Base-by-base conservation (phyloP, 768 basidiomycete genomes). In the Lentinula raphanica region DNA sequence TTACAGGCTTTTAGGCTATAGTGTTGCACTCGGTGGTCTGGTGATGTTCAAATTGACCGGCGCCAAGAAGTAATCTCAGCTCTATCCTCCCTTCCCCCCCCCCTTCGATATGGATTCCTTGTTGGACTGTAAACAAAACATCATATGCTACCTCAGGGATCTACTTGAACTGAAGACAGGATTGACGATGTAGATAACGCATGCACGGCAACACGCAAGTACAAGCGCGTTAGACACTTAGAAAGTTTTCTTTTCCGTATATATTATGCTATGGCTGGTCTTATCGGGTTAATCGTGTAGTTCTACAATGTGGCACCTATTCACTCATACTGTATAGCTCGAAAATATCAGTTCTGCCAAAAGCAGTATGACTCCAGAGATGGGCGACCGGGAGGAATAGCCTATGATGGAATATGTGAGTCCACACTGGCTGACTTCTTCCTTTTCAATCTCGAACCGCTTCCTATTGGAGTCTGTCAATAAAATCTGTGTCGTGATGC, bases 1-100 rank as follows among this genome's bases (percentile, higher is more conserved):
- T n/a, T n/a, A n/a, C n/a, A n/a, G n/a, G n/a, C n/a, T 8, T 29
- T 7, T 65, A 87, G 91, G 95, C 12, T 98, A 97, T 72, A 87
- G 87, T 11, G 83, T 97, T 64, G 95, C 96, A 0, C 77, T 97
- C 3, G 83, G 77, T 46, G 94, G 94, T 28, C 81, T 97, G 21
- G 71, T 98, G 60, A 72, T 94, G 53, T 96, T 89, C 81, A 95
- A 90, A 78, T 89, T 88, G 0, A 79, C 82, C 3, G 80, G 85
- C 5, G 76, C 79, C 44, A 89, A 88, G 68, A 88, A 68, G 66
- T 35, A 2, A 44, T 44, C 3, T 21, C 23, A 21, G 19, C 21
- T 12, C 6, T 17, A 19, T 40, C 15, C 7, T 15, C 39, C 19
- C 7, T 40, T 15, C 39, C 19, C 7, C 19, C 39, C 7, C 19